Evolutionary conservation across 1,139 yeast genomes (phyloP).

Genomic region (Protomyces arabidopsidicola): DNA sequence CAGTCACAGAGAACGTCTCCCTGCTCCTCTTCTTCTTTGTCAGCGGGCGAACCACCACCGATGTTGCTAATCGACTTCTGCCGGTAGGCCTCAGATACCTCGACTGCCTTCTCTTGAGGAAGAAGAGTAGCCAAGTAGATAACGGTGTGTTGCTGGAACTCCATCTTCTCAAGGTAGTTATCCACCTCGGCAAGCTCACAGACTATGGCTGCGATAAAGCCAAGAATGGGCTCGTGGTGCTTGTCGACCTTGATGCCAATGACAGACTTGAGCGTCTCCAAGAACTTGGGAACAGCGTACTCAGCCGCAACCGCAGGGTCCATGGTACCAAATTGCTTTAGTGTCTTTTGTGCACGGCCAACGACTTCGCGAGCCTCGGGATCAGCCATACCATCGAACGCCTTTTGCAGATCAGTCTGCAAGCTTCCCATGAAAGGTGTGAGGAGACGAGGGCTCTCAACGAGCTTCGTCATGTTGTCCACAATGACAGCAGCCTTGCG

Average conservation of each 20-base stretch:
- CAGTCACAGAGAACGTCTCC: conserved; percentile 99
- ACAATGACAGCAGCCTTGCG: conserved; percentile 99
- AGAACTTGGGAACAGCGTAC: conserved; percentile 60
- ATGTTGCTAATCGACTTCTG: conserved; percentile 95
- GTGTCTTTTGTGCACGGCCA: conserved; percentile 91
- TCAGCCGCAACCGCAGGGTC: conserved; percentile 99
- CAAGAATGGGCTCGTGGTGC: conserved; percentile 64
- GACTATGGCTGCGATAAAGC: conserved; percentile 90
- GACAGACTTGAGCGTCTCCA: conserved; percentile 71
- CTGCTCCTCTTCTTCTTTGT: conserved; percentile 93
- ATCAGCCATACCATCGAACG: conserved; percentile 95
- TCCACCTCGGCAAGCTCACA: conserved; percentile 88
- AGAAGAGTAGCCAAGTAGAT: conserved; percentile 94
- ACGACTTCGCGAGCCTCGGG: conserved; percentile 99
- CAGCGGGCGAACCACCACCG: conserved; percentile 91
- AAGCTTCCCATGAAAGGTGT: conserved; percentile 96
- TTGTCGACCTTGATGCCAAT: conserved; percentile 65
- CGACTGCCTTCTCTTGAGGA: conserved; percentile 89
- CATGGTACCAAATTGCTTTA: conserved; percentile 98
- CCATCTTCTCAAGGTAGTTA: conserved; percentile 63
- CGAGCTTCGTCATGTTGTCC: conserved; percentile 99
- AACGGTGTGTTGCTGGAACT: conserved; percentile 83
- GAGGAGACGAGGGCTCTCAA: conserved; percentile 99
- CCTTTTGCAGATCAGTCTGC: conserved; percentile 91
- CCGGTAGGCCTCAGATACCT: conserved; percentile 89